Percentiles rank a stretch among this genome's conserved stretches.
phyloP scores from a whole-genome alignment of 805 yeast species.

The Teunomyces lycoperdinae region DNA sequence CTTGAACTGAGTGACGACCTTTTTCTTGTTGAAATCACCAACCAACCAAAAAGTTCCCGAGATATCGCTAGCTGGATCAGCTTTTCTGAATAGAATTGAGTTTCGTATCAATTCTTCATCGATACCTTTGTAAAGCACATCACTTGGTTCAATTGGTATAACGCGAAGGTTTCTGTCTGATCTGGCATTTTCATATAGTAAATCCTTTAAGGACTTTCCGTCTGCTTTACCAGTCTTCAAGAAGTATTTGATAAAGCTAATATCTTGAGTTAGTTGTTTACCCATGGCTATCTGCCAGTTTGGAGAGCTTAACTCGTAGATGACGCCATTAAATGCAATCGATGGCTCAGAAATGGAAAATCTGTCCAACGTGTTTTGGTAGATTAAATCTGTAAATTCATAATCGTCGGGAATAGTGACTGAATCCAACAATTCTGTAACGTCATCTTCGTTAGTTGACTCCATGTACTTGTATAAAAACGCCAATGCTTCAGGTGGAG shows the following conservation, averaged over 20 bases:
- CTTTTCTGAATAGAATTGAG: slow-evolving; percentile 19
- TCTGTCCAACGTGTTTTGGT: slow-evolving; percentile 19
- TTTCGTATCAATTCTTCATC: slow-evolving; percentile 22
- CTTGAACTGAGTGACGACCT: slow-evolving; percentile 44
- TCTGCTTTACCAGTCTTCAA: slow-evolving; percentile 21
- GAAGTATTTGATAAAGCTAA: slow-evolving; percentile 26
- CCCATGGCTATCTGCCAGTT: slow-evolving; percentile 57
- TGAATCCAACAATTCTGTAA: slow-evolving; percentile 17
- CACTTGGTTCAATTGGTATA: slow-evolving; percentile 32
- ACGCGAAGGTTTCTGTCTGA: slow-evolving; percentile 43
- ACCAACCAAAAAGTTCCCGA: slow-evolving; percentile 57
- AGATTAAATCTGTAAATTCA: slow-evolving; percentile 14
- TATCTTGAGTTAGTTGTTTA: slow-evolving; percentile 56
- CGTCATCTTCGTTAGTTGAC: slow-evolving; percentile 22
- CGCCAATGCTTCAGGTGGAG: slow-evolving; percentile 35
- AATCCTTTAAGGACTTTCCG: slow-evolving; percentile 32
- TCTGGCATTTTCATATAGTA: slow-evolving; percentile 43
- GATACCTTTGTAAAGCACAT: slow-evolving; percentile 30
- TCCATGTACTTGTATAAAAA: slow-evolving; percentile 37
- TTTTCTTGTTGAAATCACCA: slow-evolving; percentile 49
- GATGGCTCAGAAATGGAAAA: slow-evolving; percentile 46
- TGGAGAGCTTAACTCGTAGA: slow-evolving; percentile 45
- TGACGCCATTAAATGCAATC: slow-evolving; percentile 72
- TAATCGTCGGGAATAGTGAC: slow-evolving; percentile 17
- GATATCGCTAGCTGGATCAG: slow-evolving; percentile 18